phyloP scores from a whole-genome alignment of 1,139 yeast species.

The Geotrichum histeridarum region DNA sequence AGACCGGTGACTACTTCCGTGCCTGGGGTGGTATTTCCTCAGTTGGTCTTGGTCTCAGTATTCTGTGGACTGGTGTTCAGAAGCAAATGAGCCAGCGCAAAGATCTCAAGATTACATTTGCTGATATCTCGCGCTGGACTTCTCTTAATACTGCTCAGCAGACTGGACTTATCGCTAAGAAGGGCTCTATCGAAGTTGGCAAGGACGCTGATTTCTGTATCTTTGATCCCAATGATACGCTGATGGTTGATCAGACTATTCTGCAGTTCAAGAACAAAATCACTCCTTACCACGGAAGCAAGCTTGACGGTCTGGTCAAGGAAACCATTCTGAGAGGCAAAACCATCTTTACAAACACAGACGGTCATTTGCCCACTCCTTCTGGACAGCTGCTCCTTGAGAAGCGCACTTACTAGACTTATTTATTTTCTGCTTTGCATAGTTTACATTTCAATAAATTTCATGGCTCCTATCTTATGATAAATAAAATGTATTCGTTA shows the following conservation, averaged over 20 bases:
- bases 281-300: conserved; percentile 75
- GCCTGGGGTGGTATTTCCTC: conserved; percentile 99
- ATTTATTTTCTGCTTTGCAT: background rate
- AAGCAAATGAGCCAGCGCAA: conserved; percentile 35
- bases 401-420: conserved; percentile 20
- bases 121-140: conserved; percentile 73
- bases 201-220: conserved; percentile 83
- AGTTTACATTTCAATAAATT: background rate
- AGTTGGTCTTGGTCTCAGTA: conserved; percentile 83
- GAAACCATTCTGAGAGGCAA: conserved; percentile 77
- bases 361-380: conserved; percentile 54
- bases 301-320: conserved; percentile 63
- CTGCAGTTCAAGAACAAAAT: conserved; percentile 77
- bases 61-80: conserved; percentile 69
- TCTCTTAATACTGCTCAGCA: conserved; percentile 78
- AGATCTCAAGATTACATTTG: conserved; percentile 35
- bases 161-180: conserved; percentile 65
- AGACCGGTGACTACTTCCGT: conserved; percentile 77
- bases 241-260: conserved; percentile 53
- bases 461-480: background rate
- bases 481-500: background rate
- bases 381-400: conserved; percentile 58
- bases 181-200: conserved; percentile 69
- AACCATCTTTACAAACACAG: conserved; percentile 53
- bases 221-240: conserved; percentile 60